These are phyloP conservation scores for Colletotrichum destructivum DNA, from an alignment of 2,329 filamentous ascomycete genomes.

Conservation along the genomic window DNA sequence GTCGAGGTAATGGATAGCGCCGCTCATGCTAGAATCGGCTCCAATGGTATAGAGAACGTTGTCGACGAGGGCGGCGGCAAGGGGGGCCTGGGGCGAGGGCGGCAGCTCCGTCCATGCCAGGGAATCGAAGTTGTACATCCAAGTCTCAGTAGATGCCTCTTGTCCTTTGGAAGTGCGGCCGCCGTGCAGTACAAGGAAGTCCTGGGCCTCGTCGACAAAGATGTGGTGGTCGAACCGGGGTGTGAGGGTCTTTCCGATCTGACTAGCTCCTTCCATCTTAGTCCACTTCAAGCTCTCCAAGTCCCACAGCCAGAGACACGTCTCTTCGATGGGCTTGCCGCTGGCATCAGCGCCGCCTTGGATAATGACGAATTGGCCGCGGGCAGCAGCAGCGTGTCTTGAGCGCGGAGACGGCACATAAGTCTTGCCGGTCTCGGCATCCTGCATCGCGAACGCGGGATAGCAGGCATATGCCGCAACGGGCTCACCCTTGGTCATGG, in stretches of 20 bases:
- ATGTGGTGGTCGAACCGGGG: constrained; percentile 52
- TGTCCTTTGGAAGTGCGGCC: constrained; percentile 53
- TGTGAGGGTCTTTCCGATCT: constrained; percentile 50
- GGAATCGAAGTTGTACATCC: constrained; percentile 65
- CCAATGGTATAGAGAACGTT: constrained; percentile 64
- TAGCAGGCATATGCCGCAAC: constrained; percentile 50
- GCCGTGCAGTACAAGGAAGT: constrained; percentile 66
- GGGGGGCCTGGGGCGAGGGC: constrained; percentile 54
- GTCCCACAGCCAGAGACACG: constrained; percentile 57
- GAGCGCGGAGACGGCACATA: constrained; percentile 52
- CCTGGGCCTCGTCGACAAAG: constrained; percentile 59
- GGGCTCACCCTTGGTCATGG: constrained; percentile 51
- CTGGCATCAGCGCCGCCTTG: constrained; percentile 54
- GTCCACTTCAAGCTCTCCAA: constrained; percentile 54
- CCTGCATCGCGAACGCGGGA: constrained; percentile 50
- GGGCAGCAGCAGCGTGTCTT: constrained; percentile 54
- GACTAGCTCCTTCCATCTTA: constrained; percentile 49
- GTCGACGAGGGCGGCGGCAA: constrained; percentile 60
- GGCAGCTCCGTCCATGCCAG: constrained; percentile 67
- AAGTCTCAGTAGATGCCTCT: constrained; percentile 63
- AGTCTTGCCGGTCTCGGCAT: constrained; percentile 46
- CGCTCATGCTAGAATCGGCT: constrained; percentile 51
- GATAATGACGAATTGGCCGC: constrained; percentile 52
- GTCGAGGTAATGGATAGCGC: constrained; percentile 54
- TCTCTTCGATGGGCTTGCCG: constrained; percentile 51